A percentile compares a stretch with the other conserved stretches of the same genome.
Conservation (phyloP, 495 filamentous ascomycete species). For the Cladorrhinum samala region DNA sequence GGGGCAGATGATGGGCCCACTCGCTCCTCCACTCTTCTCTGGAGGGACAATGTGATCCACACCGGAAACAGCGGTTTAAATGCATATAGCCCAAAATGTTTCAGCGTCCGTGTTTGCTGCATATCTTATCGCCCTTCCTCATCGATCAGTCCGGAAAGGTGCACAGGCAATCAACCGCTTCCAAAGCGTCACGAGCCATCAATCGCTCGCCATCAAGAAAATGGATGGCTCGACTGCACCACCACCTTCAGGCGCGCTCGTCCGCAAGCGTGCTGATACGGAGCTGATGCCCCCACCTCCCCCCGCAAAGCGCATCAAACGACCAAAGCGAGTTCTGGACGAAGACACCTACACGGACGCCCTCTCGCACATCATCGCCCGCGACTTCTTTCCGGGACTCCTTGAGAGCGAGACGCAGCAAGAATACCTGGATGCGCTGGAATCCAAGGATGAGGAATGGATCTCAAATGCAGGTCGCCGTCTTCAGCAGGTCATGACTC, state of each 20-base stretch:
- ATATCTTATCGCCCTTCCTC: background rate
- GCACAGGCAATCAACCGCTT: background rate
- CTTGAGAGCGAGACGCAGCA: constrained; percentile 78
- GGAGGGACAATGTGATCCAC: background rate
- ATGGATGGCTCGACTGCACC: constrained; percentile 26
- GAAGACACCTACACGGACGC: constrained; percentile 91
- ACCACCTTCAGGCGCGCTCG: constrained; percentile 41
- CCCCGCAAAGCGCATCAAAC: constrained; percentile 83
- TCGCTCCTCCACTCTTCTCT: too few relatives aligned
- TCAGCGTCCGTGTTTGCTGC: background rate
- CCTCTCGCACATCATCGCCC: constrained; percentile 88
- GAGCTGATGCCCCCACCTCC: constrained; percentile 89
- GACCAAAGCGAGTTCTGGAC: constrained; percentile 81
- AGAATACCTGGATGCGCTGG: constrained; percentile 86
- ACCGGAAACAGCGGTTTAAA: background rate
- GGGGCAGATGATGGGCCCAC: background rate
- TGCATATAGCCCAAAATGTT: background rate
- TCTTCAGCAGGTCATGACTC: constrained; percentile 77
- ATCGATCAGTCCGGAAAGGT: background rate
- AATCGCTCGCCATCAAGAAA: background rate
- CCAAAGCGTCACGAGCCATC: background rate
- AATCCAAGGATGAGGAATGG: constrained; percentile 78
- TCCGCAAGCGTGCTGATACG: constrained; percentile 58
- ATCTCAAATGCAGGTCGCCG: constrained; percentile 70
- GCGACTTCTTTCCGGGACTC: constrained; percentile 94